Evolutionary conservation across 2,329 filamentous ascomycete genomes (phyloP).

Genomic region (Periconia digitata): DNA sequence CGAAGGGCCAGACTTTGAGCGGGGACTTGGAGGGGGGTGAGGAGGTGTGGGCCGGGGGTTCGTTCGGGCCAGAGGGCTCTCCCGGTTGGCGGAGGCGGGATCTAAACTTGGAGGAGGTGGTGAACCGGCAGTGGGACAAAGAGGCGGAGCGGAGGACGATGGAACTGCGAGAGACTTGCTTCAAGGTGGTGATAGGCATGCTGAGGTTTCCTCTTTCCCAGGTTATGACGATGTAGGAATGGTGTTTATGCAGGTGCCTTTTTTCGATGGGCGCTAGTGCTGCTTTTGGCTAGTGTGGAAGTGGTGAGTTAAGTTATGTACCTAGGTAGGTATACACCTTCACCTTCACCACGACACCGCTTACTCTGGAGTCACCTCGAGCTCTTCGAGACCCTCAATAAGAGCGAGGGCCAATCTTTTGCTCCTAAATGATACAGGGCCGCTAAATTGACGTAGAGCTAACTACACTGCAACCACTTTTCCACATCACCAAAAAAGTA

Average conservation of each 20-base stretch:
- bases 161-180: slow-evolving; percentile 15
- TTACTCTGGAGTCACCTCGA: too few relatives aligned
- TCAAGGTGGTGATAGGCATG: slow-evolving; percentile 30
- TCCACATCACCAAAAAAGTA: too few relatives aligned
- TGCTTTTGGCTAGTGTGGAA: slow-evolving; percentile 7
- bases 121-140: slow-evolving; percentile 27
- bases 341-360: background rate
- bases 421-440: too few relatives aligned
- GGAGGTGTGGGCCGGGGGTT: slow-evolving; percentile 33
- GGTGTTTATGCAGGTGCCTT: slow-evolving; percentile 24
- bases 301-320: background rate
- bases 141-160: slow-evolving; percentile 6
- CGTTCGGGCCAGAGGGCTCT: slow-evolving; percentile 43
- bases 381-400: too few relatives aligned
- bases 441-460: too few relatives aligned
- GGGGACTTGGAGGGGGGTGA: slow-evolving; percentile 42
- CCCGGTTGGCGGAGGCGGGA: slow-evolving; percentile 38
- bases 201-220: slow-evolving; percentile 19
- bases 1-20: slow-evolving; percentile 47
- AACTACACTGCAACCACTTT: too few relatives aligned
- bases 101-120: slow-evolving; percentile 19
- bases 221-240: slow-evolving; percentile 27
- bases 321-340: background rate
- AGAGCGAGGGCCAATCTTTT: too few relatives aligned
- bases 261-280: slow-evolving; percentile 24